Conservation (phyloP, 768 basidiomycete genomes). For the Amanita phalloides region DNA sequence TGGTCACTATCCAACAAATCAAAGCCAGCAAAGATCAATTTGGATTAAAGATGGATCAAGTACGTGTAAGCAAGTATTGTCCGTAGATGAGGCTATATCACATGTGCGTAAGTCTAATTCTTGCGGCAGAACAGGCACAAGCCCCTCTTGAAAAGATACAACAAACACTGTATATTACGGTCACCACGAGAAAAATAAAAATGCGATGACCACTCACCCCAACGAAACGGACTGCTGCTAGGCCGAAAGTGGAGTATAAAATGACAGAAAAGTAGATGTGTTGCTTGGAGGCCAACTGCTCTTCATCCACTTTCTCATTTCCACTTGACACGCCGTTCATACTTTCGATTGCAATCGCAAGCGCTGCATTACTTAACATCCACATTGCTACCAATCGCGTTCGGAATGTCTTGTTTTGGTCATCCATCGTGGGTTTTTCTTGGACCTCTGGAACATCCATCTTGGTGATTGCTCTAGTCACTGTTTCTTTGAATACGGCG, state of each 20-base stretch:
- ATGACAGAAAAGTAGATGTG: slow-evolving; percentile 66
- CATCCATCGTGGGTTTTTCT: slow-evolving; percentile 81
- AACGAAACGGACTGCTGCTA: slow-evolving; percentile 61
- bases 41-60: not conserved
- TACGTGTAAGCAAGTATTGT: not conserved
- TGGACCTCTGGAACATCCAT: slow-evolving; percentile 49
- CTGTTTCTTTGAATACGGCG: slow-evolving; percentile 84
- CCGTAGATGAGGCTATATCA: slow-evolving; percentile 1
- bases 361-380: slow-evolving; percentile 62
- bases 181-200: too few species aligned
- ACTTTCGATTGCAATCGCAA: slow-evolving; percentile 70
- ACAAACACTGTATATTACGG: slow-evolving; percentile 47
- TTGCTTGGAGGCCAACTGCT: slow-evolving; percentile 29
- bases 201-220: slow-evolving; percentile 43
- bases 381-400: slow-evolving; percentile 77
- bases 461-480: slow-evolving; percentile 77
- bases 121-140: slow-evolving; percentile 73
- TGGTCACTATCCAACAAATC: not conserved
- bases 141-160: slow-evolving; percentile 76
- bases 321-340: slow-evolving; percentile 48
- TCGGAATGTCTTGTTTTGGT: slow-evolving; percentile 88
- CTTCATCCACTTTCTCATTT: slow-evolving; percentile 26
- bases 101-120: slow-evolving; percentile 32
- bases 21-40: not conserved
- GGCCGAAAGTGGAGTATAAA: slow-evolving; percentile 67